Evolutionary conservation across 164 flowering plant species (phyloP).

Genomic region (Magnolia kwangsiensis): DNA sequence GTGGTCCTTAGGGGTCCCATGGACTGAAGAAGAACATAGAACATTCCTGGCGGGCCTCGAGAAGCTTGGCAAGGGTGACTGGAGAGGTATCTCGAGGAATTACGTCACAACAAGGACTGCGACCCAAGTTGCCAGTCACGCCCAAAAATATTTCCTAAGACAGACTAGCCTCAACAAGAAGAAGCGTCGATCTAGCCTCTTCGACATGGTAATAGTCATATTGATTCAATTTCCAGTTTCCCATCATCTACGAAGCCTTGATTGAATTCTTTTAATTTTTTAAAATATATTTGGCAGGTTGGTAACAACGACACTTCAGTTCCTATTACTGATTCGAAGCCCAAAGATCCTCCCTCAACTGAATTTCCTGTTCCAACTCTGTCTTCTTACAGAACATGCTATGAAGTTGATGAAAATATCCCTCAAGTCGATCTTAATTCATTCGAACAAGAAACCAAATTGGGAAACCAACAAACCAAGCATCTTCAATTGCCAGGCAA

Average conservation of each 20-base stretch:
- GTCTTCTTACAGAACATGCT: constrained; percentile 7
- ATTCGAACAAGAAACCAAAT: constrained; percentile 8
- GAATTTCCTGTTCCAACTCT: constrained; percentile 4
- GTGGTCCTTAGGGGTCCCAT: constrained; percentile 54
- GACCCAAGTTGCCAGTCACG: constrained; percentile 94
- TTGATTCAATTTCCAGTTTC: background rate
- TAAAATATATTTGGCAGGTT: constrained; percentile 23
- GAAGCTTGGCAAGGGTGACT: constrained; percentile 82
- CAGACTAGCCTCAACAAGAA: constrained; percentile 48
- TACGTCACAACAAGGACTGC: constrained; percentile 77
- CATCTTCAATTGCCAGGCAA: constrained; percentile 1
- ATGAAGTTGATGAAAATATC: constrained; percentile 8
- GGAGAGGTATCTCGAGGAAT: constrained; percentile 85
- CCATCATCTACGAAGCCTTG: background rate
- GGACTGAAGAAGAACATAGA: constrained; percentile 87
- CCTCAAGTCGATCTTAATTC: constrained; percentile 18
- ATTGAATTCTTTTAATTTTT: background rate
- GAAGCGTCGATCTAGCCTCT: constrained; percentile 79
- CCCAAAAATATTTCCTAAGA: constrained; percentile 80
- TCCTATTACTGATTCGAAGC: constrained; percentile 9
- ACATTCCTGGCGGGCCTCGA: constrained; percentile 67
- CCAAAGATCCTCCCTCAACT: constrained; percentile 8
- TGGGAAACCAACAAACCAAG: constrained; percentile 9
- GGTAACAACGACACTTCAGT: constrained; percentile 13
- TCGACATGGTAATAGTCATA: constrained; percentile 54